Evolutionary conservation across 163 green algal species (phyloP).

Genomic region (Chlorella variabilis): DNA sequence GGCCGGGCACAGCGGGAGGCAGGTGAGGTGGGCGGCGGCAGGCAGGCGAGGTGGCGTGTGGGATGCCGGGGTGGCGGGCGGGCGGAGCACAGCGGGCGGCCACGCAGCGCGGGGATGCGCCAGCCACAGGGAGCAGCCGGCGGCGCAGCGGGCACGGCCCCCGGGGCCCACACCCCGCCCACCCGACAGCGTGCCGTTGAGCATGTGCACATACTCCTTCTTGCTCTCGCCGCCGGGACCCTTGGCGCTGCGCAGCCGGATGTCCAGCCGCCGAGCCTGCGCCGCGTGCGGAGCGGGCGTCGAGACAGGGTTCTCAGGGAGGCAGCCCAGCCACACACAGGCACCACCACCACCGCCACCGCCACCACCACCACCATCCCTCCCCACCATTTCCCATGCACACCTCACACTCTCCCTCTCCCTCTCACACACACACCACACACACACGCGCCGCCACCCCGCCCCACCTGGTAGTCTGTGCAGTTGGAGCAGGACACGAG

Average conservation of each 20-base stretch:
- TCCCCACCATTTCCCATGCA: background rate
- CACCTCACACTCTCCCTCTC: too few relatives aligned
- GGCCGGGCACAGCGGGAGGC: background rate
- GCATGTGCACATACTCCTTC: slow-evolving; percentile 97
- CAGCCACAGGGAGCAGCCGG: background rate
- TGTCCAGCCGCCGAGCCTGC: slow-evolving; percentile 91
- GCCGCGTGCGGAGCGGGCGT: background rate
- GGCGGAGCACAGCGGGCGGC: background rate
- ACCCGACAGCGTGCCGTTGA: slow-evolving; percentile 94
- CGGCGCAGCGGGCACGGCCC: background rate
- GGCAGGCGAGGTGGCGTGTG: background rate
- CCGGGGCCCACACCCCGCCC: too few relatives aligned
- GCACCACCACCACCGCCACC: too few relatives aligned
- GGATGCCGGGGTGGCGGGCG: too few relatives aligned
- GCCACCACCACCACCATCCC: too few relatives aligned
- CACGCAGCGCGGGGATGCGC: too few relatives aligned
- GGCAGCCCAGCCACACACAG: background rate
- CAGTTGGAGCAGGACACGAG: slow-evolving; percentile 98
- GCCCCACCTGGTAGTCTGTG: slow-evolving; percentile 88
- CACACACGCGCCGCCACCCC: background rate
- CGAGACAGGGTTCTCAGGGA: background rate
- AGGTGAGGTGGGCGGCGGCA: too few relatives aligned
- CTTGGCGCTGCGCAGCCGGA: slow-evolving; percentile 77
- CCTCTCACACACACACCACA: background rate
- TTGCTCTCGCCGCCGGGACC: slow-evolving; percentile 62